Percentiles rank a stretch among this genome's conserved stretches.
These are phyloP conservation scores for Prunus persica DNA, from an alignment of 306 rosid genomes.

Conservation along the genomic window Prunus_persica_NCBIv2 NC_034009.1:45776001-45776500, in stretches of 20 bases:
- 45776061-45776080: too few relatives aligned
- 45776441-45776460: constrained; percentile 79
- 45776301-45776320: too few relatives aligned
- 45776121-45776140: too few relatives aligned
- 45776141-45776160: too few relatives aligned
- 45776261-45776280: too few relatives aligned
- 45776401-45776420: constrained; percentile 72
- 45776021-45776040: too few relatives aligned
- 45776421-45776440: constrained; percentile 87
- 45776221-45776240: not conserved
- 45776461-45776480: constrained; percentile 81
- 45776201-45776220: not conserved
- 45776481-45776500: constrained; percentile 22
- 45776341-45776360: not conserved
- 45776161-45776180: not conserved
- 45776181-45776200: not conserved
- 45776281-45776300: too few relatives aligned
- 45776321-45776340: not conserved
- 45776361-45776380: not conserved
- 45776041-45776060: too few relatives aligned
- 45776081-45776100: too few relatives aligned
- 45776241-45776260: not conserved
- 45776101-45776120: too few relatives aligned
- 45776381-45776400: constrained; percentile 23
- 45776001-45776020: too few relatives aligned